Percentiles rank a stretch among this genome's conserved stretches.
phyloP scores from a whole-genome alignment of 1,284 basidiomycete species.

The Cutaneotrichosporon mucoides region DNA sequence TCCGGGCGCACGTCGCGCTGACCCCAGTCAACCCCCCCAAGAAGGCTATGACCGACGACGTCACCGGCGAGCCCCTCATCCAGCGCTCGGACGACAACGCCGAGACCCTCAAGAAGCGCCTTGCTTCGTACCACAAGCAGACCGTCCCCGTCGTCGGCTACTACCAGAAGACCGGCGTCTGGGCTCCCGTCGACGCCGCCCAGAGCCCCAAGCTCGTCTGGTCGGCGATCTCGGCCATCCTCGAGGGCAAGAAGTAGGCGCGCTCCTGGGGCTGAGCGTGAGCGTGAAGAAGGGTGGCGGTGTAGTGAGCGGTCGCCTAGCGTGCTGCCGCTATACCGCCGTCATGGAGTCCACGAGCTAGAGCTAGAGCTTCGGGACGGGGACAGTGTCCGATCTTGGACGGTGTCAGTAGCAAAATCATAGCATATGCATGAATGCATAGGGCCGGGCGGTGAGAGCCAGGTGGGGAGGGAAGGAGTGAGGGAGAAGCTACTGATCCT shows the following conservation, averaged over 20 bases:
- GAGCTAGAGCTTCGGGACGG: no score
- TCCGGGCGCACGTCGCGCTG: not conserved
- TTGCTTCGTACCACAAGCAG: slow-evolving; percentile 79
- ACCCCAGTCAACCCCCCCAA: slow-evolving; percentile 76
- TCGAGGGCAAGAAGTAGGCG: slow-evolving; percentile 17
- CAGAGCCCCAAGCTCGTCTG: slow-evolving; percentile 89
- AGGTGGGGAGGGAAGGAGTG: no score
- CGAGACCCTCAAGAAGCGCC: slow-evolving; percentile 85
- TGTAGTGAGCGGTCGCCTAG: no score
- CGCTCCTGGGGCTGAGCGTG: no score
- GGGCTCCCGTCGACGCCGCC: slow-evolving; percentile 86
- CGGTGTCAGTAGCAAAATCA: not conserved
- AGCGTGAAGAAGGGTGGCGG: no score
- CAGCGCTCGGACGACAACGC: slow-evolving; percentile 91
- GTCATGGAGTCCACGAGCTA: no score
- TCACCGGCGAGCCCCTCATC: slow-evolving; percentile 90
- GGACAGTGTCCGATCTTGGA: no score
- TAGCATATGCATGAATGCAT: not conserved
- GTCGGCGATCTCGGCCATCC: slow-evolving; percentile 60
- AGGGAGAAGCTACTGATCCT: no score
- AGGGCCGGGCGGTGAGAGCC: not conserved
- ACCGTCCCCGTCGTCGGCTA: slow-evolving; percentile 96
- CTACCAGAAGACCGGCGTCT: slow-evolving; percentile 86
- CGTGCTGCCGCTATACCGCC: no score
- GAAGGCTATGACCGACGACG: slow-evolving; percentile 88